phyloP scores from a whole-genome alignment of 257 asterid genomes.

The Fraxinus cuspidata region DNA sequence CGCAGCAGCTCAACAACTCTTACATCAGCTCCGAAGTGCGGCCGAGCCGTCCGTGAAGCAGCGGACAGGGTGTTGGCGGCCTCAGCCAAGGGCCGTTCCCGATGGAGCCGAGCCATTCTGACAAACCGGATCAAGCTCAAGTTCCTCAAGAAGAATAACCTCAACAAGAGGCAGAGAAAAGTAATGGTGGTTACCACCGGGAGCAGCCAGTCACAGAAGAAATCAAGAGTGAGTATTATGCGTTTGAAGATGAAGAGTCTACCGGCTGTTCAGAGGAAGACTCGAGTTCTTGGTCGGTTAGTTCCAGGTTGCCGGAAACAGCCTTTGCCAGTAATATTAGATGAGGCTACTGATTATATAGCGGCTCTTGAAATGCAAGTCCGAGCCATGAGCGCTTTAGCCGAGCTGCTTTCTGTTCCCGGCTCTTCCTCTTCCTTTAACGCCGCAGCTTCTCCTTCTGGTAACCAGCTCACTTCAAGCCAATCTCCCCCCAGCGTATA shows the following conservation, averaged over 20 bases:
- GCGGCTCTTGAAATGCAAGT: conserved; percentile 98
- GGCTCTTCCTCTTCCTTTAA: conserved; percentile 37
- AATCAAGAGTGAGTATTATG: conserved; percentile 59
- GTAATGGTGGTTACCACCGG: conserved; percentile 42
- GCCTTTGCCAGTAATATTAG: conserved; percentile 80
- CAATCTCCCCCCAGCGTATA: conserved; percentile 42
- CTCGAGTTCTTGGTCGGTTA: conserved; percentile 62
- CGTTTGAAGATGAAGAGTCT: conserved; percentile 67
- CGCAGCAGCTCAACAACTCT: conserved; percentile 31
- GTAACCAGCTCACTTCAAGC: conserved; percentile 37
- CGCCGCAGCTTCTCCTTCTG: conserved; percentile 26
- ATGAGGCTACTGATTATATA: conserved; percentile 85
- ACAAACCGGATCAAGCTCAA: conserved; percentile 69
- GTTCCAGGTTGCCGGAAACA: conserved; percentile 94
- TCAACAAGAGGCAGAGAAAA: conserved; percentile 49
- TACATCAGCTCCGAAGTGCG: conserved; percentile 47
- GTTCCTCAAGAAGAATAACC: conserved; percentile 64
- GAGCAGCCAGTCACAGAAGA: conserved; percentile 55
- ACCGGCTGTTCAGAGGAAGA: conserved; percentile 80
- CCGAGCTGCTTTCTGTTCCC: conserved; percentile 71
- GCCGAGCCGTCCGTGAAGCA: conserved; percentile 62
- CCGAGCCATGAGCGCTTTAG: conserved; percentile 85
- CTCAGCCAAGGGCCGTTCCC: conserved; percentile 76
- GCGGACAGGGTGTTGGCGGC: conserved; percentile 77
- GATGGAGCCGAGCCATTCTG: conserved; percentile 95